These are phyloP conservation scores for Sporothrix mexicana DNA, from an alignment of 2,329 filamentous ascomycete species.

Conservation along the genomic window DNA sequence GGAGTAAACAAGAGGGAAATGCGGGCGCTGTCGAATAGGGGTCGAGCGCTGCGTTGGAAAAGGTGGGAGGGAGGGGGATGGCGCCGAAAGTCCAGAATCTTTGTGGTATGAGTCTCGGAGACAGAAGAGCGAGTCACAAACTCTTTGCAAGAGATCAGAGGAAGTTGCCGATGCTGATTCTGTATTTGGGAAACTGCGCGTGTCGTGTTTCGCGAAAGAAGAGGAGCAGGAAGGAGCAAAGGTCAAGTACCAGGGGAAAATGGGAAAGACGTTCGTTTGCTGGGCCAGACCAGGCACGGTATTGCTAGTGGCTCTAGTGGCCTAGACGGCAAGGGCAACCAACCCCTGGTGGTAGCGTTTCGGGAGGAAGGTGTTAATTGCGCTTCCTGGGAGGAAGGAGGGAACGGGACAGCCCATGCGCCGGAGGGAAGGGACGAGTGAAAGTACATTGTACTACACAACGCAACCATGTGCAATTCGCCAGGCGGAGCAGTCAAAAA, in stretches of 20 bases:
- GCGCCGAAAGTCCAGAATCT: not conserved
- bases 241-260: slow-evolving; percentile 11
- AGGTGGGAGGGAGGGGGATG: slow-evolving; percentile 17
- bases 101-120: not conserved
- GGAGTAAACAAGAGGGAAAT: slow-evolving; percentile 28
- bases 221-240: slow-evolving; percentile 17
- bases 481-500: slow-evolving; percentile 15
- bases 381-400: slow-evolving; percentile 20
- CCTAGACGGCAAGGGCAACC: slow-evolving; percentile 13
- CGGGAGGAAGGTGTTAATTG: slow-evolving; percentile 20
- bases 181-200: slow-evolving; percentile 5
- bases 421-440: slow-evolving; percentile 16
- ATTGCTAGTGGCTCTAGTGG: slow-evolving; percentile 9
- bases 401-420: slow-evolving; percentile 20
- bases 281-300: slow-evolving; percentile 15
- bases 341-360: slow-evolving; percentile 31
- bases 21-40: slow-evolving; percentile 23
- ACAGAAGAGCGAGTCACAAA: not conserved
- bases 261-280: slow-evolving; percentile 14
- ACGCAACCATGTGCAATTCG: slow-evolving; percentile 11
- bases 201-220: slow-evolving; percentile 18
- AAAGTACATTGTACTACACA: not conserved
- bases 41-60: not conserved
- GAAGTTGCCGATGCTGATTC: not conserved
- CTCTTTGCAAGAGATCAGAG: not conserved